Evolutionary conservation across 2,329 filamentous ascomycete species (phyloP).

Genomic region (Aspergillus bombycis): DNA sequence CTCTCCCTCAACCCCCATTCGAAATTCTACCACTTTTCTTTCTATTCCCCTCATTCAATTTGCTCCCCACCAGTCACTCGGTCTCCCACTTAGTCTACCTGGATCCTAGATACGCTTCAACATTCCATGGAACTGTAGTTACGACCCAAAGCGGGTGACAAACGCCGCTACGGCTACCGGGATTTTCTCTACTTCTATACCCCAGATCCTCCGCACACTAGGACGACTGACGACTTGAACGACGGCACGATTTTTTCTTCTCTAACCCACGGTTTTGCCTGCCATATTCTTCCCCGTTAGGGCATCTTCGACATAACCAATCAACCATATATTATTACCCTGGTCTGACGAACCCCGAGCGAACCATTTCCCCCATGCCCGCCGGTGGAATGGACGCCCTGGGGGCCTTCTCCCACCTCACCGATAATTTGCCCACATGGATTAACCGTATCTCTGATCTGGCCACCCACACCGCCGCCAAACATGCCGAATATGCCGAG

Average conservation of each 20-base stretch:
- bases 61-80: background rate
- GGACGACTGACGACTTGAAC: background rate
- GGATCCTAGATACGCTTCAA: background rate
- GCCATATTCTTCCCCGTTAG: background rate
- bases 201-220: background rate
- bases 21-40: background rate
- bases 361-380: constrained; percentile 11
- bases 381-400: constrained; percentile 43
- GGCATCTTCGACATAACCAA: background rate
- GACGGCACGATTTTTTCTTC: constrained; percentile 3
- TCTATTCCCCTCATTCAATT: background rate
- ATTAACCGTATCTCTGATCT: constrained; percentile 46
- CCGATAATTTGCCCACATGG: constrained; percentile 51
- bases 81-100: background rate
- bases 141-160: background rate
- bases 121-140: background rate
- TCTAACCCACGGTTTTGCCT: background rate
- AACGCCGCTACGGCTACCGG: background rate
- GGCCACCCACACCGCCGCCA: constrained; percentile 42
- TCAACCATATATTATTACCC: background rate
- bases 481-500: constrained; percentile 47
- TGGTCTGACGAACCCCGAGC: background rate
- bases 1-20: background rate
- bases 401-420: constrained; percentile 48
- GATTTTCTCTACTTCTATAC: background rate